Base-by-base conservation (phyloP, 2,329 filamentous ascomycete species). In the Scedosporium dehoogii region DNA sequence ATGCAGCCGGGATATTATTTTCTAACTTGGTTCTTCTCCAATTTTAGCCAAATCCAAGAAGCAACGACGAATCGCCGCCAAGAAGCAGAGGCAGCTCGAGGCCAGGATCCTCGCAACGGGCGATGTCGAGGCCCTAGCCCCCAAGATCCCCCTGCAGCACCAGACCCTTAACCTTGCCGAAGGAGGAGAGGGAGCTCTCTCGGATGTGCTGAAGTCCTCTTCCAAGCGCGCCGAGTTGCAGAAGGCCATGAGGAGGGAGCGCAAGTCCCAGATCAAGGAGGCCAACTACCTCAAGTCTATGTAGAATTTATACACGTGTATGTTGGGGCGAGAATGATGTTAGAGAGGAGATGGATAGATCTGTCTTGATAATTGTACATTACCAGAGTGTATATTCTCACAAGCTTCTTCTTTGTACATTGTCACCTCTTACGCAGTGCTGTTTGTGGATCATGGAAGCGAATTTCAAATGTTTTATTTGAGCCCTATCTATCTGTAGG, bases 251-350 rank as follows among this genome's bases (percentile, higher is more conserved):
- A 83, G 90, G 70, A 83, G 83, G 73, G 88, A 91, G 78, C 81
- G 90, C 72, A 85, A 87, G 75, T 84, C 83, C 64, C 84, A 81
- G 75, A 94, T 94, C 71, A 93, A 92, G 84, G 90, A 94, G 80
- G 77, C 76, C 72, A 94, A 94, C 77, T 94, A 92, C 81, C 83
- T 94, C 75, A 90, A 88, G 82, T 84, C 85, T 53, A 91, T 92
- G 88, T 85, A 79, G 77, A 67, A 25, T 18, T 5, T 21, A 16
- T 58, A 33, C 56, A 21, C 21, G 12, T 7, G n/a, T 51, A 12
- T 29, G 14, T 41, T 25, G 59, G 42, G 42, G 44, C 44, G 44
- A 27, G 42, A 59, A 48, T 9, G 12, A 27, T 59, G 23, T 25
- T 46, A 25, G 23, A 16, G 21, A 23, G 53, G 18, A 18, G 16